Conservation (phyloP, 352 stramenopile species). For the Globisporangium parvum region DNA sequence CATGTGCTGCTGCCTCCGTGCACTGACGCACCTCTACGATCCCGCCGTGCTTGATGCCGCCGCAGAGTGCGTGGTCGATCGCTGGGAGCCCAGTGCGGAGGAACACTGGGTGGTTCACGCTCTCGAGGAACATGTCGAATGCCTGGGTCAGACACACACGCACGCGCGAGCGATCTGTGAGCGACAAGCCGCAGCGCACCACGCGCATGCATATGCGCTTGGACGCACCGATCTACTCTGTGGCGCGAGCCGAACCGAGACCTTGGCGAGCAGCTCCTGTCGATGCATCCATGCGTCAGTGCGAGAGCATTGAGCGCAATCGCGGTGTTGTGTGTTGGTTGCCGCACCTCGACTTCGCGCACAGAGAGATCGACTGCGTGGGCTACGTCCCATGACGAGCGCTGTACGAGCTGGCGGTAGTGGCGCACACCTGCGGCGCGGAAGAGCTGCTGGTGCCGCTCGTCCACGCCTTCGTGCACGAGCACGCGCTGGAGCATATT, state of each 20-base stretch:
- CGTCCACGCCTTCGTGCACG: conserved; percentile 41
- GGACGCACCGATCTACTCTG: conserved; percentile 28
- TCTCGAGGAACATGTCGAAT: conserved; percentile 76
- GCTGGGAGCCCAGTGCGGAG: conserved; percentile 54
- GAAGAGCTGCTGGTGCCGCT: conserved; percentile 36
- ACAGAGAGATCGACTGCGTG: conserved; percentile 62
- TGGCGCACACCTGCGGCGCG: conserved; percentile 43
- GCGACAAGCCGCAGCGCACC: neutral
- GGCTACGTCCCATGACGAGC: conserved; percentile 53
- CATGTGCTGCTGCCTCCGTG: neutral
- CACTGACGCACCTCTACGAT: conserved; percentile 37
- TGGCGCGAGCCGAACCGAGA: conserved; percentile 52
- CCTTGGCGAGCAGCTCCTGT: conserved; percentile 45
- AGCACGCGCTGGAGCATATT: conserved; percentile 60
- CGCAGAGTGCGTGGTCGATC: conserved; percentile 59
- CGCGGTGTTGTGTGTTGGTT: too few relatives aligned
- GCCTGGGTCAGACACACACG: conserved; percentile 28
- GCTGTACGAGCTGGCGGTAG: conserved; percentile 46
- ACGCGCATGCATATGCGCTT: neutral
- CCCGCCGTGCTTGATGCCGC: conserved; percentile 46
- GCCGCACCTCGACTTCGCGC: conserved; percentile 38
- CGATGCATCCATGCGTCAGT: neutral
- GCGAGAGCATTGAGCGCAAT: neutral
- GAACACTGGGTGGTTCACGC: conserved; percentile 52
- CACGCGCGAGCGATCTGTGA: neutral